Percentiles rank a stretch among this genome's conserved stretches.
These are phyloP conservation scores for Brassica incana DNA, from an alignment of 345 rosid species.

Conservation along the genomic window DNA sequence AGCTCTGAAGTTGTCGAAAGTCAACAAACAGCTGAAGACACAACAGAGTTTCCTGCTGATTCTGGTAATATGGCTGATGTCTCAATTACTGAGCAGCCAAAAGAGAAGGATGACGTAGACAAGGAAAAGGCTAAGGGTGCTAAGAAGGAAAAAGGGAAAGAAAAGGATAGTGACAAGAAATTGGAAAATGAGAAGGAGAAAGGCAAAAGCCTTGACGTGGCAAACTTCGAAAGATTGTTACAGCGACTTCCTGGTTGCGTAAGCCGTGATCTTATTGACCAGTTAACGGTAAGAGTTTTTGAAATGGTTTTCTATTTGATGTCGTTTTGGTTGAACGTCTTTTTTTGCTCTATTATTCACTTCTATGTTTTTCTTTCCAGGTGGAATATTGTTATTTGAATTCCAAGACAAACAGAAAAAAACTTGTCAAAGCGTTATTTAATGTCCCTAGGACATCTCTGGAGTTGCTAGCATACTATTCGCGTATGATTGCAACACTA, in stretches of 20 bases:
- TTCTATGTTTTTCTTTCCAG: slow-evolving; percentile 45
- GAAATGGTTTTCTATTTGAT: slow-evolving; percentile 18
- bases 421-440: slow-evolving; percentile 90
- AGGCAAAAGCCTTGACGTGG: slow-evolving; percentile 81
- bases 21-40: slow-evolving; percentile 52
- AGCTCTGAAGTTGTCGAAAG: slow-evolving; percentile 66
- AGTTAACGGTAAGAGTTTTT: slow-evolving; percentile 69
- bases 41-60: slow-evolving; percentile 59
- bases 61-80: slow-evolving; percentile 59
- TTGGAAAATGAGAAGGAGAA: slow-evolving; percentile 85
- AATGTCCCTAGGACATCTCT: slow-evolving; percentile 96
- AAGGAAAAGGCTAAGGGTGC: slow-evolving; percentile 64
- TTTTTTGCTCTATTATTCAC: slow-evolving; percentile 10
- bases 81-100: slow-evolving; percentile 61
- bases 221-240: slow-evolving; percentile 86
- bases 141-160: slow-evolving; percentile 83
- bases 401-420: slow-evolving; percentile 91
- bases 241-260: slow-evolving; percentile 97
- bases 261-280: slow-evolving; percentile 98
- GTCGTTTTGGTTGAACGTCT: neutral
- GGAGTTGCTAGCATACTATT: slow-evolving; percentile 92
- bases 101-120: slow-evolving; percentile 81
- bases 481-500: slow-evolving; percentile 93
- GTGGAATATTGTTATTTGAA: slow-evolving; percentile 97
- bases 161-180: slow-evolving; percentile 76